A percentile compares a stretch with the other conserved stretches of the same genome.
Evolutionary conservation across 441 rosid genomes (phyloP).

Genomic region (Pelargonium citronellum): DNA sequence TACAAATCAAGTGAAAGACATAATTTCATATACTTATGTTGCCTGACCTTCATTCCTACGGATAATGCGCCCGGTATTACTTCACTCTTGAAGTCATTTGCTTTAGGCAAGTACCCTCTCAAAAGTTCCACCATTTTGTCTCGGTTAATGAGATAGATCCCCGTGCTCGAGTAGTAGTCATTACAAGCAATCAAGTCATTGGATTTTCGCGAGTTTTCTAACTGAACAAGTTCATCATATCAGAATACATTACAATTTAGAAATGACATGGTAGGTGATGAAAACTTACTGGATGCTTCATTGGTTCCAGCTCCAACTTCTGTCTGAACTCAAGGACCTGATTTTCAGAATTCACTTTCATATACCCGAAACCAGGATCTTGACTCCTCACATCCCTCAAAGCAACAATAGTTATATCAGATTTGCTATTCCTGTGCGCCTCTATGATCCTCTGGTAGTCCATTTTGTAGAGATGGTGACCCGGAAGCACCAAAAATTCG

Average conservation of each 20-base stretch:
- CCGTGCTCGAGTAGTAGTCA: conserved; percentile 42
- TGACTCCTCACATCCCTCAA: conserved; percentile 33
- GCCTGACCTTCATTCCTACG: conserved; percentile 53
- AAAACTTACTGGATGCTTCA: conserved; percentile 32
- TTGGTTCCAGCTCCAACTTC: conserved; percentile 25
- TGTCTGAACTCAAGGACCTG: conserved; percentile 35
- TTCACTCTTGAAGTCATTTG: conserved; percentile 50
- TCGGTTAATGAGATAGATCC: conserved; percentile 59
- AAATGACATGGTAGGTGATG: background rate
- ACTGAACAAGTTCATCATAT: conserved; percentile 29
- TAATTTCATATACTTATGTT: background rate
- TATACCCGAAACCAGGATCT: conserved; percentile 44
- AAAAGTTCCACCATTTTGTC: conserved; percentile 52
- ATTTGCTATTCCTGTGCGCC: conserved; percentile 43
- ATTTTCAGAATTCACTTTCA: conserved; percentile 45
- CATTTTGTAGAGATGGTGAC: conserved; percentile 81
- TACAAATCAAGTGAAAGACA: background rate
- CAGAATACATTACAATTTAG: background rate
- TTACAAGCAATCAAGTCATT: conserved; percentile 13
- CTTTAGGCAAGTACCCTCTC: conserved; percentile 40
- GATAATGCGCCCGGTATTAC: conserved; percentile 64
- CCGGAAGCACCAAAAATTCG: conserved; percentile 70
- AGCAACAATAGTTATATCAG: conserved; percentile 59
- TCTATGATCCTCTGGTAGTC: conserved; percentile 60
- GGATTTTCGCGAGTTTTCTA: conserved; percentile 23